Conservation (phyloP, 2,329 filamentous ascomycete species). For the Cercospora brassicicola region DNA sequence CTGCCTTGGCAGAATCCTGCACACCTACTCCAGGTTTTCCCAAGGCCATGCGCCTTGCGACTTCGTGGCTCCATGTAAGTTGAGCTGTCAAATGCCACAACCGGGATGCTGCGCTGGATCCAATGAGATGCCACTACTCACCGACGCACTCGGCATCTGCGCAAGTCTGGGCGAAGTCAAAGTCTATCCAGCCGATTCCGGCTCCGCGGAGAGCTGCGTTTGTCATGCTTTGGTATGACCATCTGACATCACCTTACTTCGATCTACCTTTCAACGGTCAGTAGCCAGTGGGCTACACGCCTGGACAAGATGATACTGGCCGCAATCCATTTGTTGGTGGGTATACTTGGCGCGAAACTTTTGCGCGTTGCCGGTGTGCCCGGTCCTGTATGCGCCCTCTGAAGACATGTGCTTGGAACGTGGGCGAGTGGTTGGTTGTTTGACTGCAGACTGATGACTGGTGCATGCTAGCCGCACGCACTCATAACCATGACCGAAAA, state of each 20-base stretch:
- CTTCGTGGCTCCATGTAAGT: neutral
- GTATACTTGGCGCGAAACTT: neutral
- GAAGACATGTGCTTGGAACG: neutral
- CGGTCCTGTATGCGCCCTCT: neutral
- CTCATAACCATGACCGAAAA: neutral
- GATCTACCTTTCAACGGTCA: neutral
- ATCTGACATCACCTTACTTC: conserved; percentile 3
- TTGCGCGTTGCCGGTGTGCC: neutral
- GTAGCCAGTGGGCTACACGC: neutral
- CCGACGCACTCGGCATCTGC: neutral
- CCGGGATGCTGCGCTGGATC: neutral
- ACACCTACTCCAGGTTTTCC: neutral
- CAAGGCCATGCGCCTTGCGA: neutral
- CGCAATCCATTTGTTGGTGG: neutral
- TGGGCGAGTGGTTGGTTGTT: neutral
- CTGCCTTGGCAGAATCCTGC: neutral
- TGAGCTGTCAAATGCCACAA: neutral
- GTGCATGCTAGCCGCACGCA: neutral
- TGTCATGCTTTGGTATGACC: neutral
- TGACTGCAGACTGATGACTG: neutral
- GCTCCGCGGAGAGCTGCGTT: neutral
- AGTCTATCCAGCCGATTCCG: neutral
- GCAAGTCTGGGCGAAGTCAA: neutral
- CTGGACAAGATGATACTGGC: neutral
- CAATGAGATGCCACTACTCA: neutral